A percentile compares a stretch with the other conserved stretches of the same genome.
Evolutionary conservation across 352 stramenopile species (phyloP).

Genomic region (Phytopythium oedochilum): DNA sequence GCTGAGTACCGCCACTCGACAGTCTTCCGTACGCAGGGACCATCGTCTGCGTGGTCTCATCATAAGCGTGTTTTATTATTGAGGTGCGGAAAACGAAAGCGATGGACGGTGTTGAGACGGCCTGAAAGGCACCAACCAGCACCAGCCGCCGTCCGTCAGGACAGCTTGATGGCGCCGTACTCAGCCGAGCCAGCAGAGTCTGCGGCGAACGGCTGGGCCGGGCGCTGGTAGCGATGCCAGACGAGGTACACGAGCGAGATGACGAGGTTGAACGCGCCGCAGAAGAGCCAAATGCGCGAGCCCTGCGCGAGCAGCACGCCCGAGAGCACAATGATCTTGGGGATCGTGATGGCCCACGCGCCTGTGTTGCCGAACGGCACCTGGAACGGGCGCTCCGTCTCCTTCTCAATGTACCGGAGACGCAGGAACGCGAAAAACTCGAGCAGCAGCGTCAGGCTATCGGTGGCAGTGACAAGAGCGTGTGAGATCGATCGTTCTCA

Average conservation of each 20-base stretch:
- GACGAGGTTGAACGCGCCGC: constrained; percentile 58
- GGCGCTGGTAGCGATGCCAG: constrained; percentile 57
- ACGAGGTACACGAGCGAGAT: constrained; percentile 54
- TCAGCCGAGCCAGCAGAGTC: constrained; percentile 6
- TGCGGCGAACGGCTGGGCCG: neutral
- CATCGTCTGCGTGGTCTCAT: too few species aligned
- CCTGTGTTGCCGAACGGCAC: constrained; percentile 67
- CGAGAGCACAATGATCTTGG: constrained; percentile 77
- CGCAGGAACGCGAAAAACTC: constrained; percentile 84
- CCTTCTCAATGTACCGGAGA: constrained; percentile 78
- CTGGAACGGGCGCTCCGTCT: constrained; percentile 64
- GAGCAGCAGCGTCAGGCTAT: constrained; percentile 62
- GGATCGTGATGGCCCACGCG: constrained; percentile 74
- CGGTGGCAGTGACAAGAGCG: constrained; percentile 1
- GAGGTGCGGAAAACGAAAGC: too few species aligned
- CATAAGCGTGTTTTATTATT: too few species aligned
- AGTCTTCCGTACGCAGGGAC: too few species aligned
- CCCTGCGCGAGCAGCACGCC: constrained; percentile 69
- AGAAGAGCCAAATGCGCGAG: constrained; percentile 64
- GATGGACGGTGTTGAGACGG: neutral
- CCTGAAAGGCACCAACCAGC: neutral
- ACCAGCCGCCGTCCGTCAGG: constrained; percentile 13
- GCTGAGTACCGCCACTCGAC: too few species aligned
- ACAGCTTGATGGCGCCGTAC: constrained; percentile 32
- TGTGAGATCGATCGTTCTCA: neutral